Percentiles rank a stretch among this genome's conserved stretches.
phyloP scores from a whole-genome alignment of 1,139 yeast genomes.

The Geotrichum reessii region DNA sequence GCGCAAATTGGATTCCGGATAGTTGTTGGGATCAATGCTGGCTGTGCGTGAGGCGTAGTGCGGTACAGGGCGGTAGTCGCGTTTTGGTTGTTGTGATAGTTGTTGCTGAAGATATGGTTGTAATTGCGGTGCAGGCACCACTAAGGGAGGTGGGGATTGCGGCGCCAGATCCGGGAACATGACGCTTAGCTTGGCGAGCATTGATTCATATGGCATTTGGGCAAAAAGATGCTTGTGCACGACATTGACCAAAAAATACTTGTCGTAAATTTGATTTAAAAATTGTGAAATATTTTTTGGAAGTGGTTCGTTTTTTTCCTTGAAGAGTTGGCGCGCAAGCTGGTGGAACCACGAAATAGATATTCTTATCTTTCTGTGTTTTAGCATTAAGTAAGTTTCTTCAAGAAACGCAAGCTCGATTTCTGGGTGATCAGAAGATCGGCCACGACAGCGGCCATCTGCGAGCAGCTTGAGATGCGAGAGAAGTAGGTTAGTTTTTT shows the following conservation, averaged over 20 bases:
- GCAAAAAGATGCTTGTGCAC: not conserved
- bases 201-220: not conserved
- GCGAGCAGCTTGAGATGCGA: slow-evolving; percentile 8
- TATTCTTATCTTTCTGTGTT: not conserved
- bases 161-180: not conserved
- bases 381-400: slow-evolving; percentile 10
- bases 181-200: not conserved
- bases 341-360: slow-evolving; percentile 3
- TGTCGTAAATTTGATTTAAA: slow-evolving; percentile 12
- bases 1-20: not conserved
- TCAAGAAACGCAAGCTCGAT: slow-evolving; percentile 8
- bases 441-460: slow-evolving; percentile 10
- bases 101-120: not conserved
- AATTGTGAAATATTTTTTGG: slow-evolving; percentile 9
- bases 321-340: slow-evolving; percentile 1
- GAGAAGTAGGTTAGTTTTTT: slow-evolving; percentile 1
- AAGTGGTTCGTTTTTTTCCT: not conserved
- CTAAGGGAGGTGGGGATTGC: too few species aligned
- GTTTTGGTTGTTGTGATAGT: not conserved
- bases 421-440: slow-evolving; percentile 4
- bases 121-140: not conserved
- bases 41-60: not conserved
- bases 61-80: not conserved
- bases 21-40: not conserved
- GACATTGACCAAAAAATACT: slow-evolving; percentile 8